phyloP scores from a whole-genome alignment of 192 early-diverging fungal species.

The Umbelopsis sp. region DNA sequence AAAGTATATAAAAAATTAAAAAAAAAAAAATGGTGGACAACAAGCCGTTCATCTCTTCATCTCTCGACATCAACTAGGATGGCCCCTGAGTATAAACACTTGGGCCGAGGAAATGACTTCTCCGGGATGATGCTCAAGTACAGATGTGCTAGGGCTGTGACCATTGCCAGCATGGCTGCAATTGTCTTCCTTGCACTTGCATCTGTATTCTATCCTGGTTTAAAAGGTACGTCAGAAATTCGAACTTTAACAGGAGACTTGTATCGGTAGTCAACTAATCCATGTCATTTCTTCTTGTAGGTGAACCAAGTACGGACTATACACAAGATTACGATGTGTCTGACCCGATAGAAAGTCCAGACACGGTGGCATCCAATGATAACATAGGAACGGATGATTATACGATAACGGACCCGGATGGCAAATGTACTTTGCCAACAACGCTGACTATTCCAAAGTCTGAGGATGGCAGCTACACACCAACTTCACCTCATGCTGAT shows the following conservation, averaged over 20 bases:
- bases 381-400: neutral
- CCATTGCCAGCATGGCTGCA: slow-evolving; percentile 32
- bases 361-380: neutral
- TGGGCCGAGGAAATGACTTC: slow-evolving; percentile 11
- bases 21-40: neutral
- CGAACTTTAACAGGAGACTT: neutral
- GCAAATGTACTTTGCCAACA: slow-evolving; percentile 25
- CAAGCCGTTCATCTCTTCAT: neutral
- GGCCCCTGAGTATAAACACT: slow-evolving; percentile 8
- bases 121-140: slow-evolving; percentile 30
- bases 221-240: neutral
- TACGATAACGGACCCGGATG: neutral
- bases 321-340: neutral
- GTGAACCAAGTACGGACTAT: neutral
- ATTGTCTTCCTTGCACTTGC: slow-evolving; percentile 30
- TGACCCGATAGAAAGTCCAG: neutral
- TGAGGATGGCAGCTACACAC: slow-evolving; percentile 35
- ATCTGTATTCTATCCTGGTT: slow-evolving; percentile 35
- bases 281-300: neutral
- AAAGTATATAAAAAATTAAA: neutral
- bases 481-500: slow-evolving; percentile 26
- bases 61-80: neutral
- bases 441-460: slow-evolving; percentile 22
- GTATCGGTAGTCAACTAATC: too few relatives aligned
- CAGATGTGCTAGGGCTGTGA: slow-evolving; percentile 31